Base-by-base conservation (phyloP, 1,139 yeast genomes). In the Pichia sp. region DNA sequence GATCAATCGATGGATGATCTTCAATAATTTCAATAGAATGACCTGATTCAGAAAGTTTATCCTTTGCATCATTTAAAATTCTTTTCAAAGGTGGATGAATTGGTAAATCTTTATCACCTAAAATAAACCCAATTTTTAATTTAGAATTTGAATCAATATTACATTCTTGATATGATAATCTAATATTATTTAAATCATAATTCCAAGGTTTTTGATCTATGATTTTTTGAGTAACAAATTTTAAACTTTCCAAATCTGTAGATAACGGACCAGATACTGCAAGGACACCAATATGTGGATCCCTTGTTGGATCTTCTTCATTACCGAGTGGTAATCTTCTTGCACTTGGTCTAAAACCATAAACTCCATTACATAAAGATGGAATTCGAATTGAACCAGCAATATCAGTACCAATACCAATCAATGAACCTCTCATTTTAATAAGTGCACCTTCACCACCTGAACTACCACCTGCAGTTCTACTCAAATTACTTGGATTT, bases 391-490 rank as follows among this genome's bases (percentile, higher is more conserved):
- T 59, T 19, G 62, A 55, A 5, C 68, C 68, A 42, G 86, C 88
- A 51, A 80, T 77, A 56, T 80, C 88, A 24, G 80, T 69, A 5
- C 86, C 86, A 41, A 80, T 65, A 18, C 86, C 85, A 33, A 79
- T 46, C 2, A 72, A 65, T 24, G 82, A 71, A 12, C 79, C 84
- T 35, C 78, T 79, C 62, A 77, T 71, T 1, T 71, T 74, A 28
- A 72, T 71, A 46, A 79, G 56, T 0, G 86, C 73, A 45, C 85
- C 85, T 59, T 81, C 88, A 47, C 89, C 89, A 14, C 81, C 74
- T 4, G 84, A 75, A 1, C 84, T 77, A 3, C 89, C 89, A 44
- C 81, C 81, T 7, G 77, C 67, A 7, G 77, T 67, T 45, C 73
- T 54, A 4, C 64, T 54, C 3, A 74, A 62, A 48, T 75, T 74